phyloP scores from a whole-genome alignment of 371 early-diverging fungal species.

The Mortierella sp. region DNA sequence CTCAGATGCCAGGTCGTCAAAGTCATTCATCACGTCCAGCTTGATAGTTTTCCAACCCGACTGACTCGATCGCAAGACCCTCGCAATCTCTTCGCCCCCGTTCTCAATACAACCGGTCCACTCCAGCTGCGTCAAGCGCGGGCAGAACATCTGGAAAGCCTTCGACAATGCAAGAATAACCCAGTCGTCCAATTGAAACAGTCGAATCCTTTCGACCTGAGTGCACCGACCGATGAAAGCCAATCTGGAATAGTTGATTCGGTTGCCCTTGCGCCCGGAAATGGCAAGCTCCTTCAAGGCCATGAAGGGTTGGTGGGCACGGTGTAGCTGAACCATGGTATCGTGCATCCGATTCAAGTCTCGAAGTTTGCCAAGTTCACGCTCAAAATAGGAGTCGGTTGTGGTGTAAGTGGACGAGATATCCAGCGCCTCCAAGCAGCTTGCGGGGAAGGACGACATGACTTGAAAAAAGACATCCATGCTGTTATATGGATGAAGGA shows the following conservation, averaged over 20 bases:
- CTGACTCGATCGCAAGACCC: neutral
- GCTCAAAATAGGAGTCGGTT: too few species aligned
- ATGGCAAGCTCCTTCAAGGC: neutral
- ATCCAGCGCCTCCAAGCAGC: too few species aligned
- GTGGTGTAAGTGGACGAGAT: too few species aligned
- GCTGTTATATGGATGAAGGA: too few species aligned
- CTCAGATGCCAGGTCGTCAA: neutral
- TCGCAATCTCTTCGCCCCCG: neutral
- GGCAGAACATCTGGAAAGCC: too few species aligned
- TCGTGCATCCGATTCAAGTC: too few species aligned
- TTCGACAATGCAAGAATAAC: neutral
- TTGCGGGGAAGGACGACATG: too few species aligned
- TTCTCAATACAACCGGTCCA: neutral
- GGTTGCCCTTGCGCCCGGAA: neutral
- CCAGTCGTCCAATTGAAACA: neutral
- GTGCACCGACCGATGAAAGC: neutral
- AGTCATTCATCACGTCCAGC: neutral
- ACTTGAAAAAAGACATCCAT: too few species aligned
- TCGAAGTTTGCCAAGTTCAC: too few species aligned
- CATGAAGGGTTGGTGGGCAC: too few species aligned
- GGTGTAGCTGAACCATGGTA: too few species aligned
- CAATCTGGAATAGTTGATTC: neutral
- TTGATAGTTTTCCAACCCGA: neutral
- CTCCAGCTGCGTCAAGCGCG: too few species aligned
- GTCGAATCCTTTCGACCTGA: neutral